Evolutionary conservation across 345 rosid genomes (phyloP), one percentile per base, ranked within the genome.

Genomic region (Kernera saxatilis): DNA sequence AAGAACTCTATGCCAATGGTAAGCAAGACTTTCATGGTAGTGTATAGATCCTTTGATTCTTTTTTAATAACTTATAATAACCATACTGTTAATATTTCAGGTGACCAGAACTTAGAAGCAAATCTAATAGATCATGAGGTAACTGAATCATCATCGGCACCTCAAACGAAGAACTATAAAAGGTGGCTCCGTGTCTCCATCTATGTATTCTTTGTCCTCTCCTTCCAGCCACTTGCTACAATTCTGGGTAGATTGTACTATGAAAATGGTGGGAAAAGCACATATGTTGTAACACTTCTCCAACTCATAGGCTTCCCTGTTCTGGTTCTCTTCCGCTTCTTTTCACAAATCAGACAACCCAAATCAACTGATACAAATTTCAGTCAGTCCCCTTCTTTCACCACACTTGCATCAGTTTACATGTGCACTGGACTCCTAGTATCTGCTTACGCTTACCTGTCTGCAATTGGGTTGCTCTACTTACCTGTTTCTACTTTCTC

Each of bases 401-500:
- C 14, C 13, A 65, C 61, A 7, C 65, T 71, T 40, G 71, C 33
- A 17, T 48, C 22, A 5, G 63, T 79, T 26, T 83, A 87, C 70
- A 3, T 78, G 5, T 7, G 52, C 30, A 64, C 80, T 10, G 84
- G 86, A 64, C 60, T 85, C 6, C 25, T 83, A 40, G 4, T 64
- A 2, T 82, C 86, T 2, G 75, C 41, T 30, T 4, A 18, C n/a
- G 65, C 74, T 53, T 74, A 84, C 43, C 8, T 81, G n/a, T 82
- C 71, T 35, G 82, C 85, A 5, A 30, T 78, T n/a, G 90, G 90
- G 18, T 79, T 85, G 11, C 61, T 60, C 15, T 80, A 80, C 79
- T 81, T 87, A 53, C 96, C 86, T 0, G 77, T 86, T 1, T 84
- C 87, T 13, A 84, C 88, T 4, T 80, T 44, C 58, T 70, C 87